Percentiles rank a stretch among this genome's conserved stretches.
Conservation (phyloP, 2,329 filamentous ascomycete genomes). For the Microdochium paspali region DNA sequence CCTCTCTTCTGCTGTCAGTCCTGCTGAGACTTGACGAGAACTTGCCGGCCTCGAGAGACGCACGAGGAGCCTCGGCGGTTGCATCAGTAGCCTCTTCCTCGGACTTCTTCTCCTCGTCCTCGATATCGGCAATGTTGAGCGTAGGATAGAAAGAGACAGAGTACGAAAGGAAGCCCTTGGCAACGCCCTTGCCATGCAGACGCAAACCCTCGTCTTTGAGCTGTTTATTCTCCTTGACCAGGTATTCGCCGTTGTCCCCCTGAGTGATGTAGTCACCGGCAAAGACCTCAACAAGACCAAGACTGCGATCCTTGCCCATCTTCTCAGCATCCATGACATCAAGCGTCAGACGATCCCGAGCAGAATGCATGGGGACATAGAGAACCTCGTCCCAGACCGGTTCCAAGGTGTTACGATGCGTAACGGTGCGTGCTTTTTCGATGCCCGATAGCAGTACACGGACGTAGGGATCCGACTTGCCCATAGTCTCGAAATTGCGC, state of each 20-base stretch:
- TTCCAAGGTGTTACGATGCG: constrained; percentile 90
- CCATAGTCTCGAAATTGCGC: constrained; percentile 87
- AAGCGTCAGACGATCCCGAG: constrained; percentile 72
- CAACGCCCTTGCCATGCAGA: constrained; percentile 60
- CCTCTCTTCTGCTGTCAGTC: constrained; percentile 15
- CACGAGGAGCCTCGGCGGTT: constrained; percentile 10
- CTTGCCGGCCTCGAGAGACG: constrained; percentile 31
- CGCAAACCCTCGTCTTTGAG: constrained; percentile 58
- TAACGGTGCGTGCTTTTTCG: constrained; percentile 85
- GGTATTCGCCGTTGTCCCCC: constrained; percentile 70
- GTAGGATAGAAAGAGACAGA: constrained; percentile 86
- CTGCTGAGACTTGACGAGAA: constrained; percentile 25
- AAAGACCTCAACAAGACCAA: constrained; percentile 71
- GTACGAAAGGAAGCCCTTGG: constrained; percentile 76
- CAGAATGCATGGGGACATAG: constrained; percentile 82
- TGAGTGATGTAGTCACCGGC: constrained; percentile 72
- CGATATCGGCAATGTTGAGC: constrained; percentile 78
- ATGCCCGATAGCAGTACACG: constrained; percentile 84
- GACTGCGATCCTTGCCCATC: constrained; percentile 78
- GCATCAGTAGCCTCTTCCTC: constrained; percentile 29
- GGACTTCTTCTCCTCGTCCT: constrained; percentile 62
- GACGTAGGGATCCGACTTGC: constrained; percentile 93
- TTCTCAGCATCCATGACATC: constrained; percentile 98
- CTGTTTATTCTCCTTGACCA: constrained; percentile 68
- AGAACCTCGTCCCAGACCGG: constrained; percentile 94